These are phyloP conservation scores for Helichrysum umbraculigerum DNA, from an alignment of 129 eudicot species.

Conservation along the genomic window DNA sequence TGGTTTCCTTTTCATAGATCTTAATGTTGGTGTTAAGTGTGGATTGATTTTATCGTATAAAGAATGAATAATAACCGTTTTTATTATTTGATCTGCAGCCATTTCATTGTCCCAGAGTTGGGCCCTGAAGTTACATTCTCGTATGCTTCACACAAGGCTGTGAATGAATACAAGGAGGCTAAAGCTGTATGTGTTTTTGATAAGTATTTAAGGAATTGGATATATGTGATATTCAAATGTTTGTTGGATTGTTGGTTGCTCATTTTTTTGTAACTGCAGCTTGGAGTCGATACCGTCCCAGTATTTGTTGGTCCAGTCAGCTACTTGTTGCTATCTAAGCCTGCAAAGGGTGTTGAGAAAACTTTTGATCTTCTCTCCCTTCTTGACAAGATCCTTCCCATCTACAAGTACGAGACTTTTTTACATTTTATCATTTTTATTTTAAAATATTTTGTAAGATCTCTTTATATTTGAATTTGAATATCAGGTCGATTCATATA, in stretches of 20 bases:
- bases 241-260: slow-evolving; percentile 8
- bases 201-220: slow-evolving; percentile 5
- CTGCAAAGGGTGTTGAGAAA: slow-evolving; percentile 97
- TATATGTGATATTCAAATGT: neutral
- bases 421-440: neutral
- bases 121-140: slow-evolving; percentile 90
- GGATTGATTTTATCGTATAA: too few species aligned
- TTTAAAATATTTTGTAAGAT: neutral
- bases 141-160: slow-evolving; percentile 99
- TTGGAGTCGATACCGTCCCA: slow-evolving; percentile 93
- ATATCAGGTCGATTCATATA: too few species aligned
- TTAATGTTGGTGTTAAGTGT: too few species aligned
- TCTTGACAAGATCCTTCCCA: slow-evolving; percentile 84
- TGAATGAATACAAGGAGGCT: slow-evolving; percentile 97
- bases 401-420: slow-evolving; percentile 68
- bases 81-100: slow-evolving; percentile 56
- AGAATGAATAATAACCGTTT: neutral
- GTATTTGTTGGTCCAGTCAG: slow-evolving; percentile 97
- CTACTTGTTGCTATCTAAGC: slow-evolving; percentile 86
- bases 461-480: neutral
- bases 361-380: slow-evolving; percentile 82
- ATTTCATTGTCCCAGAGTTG: slow-evolving; percentile 96
- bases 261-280: slow-evolving; percentile 45
- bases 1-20: neutral
- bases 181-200: slow-evolving; percentile 70